A percentile compares a stretch with the other conserved stretches of the same genome.
Evolutionary conservation across 495 filamentous ascomycete genomes (phyloP).

Genomic region (Extremus antarcticus): DNA sequence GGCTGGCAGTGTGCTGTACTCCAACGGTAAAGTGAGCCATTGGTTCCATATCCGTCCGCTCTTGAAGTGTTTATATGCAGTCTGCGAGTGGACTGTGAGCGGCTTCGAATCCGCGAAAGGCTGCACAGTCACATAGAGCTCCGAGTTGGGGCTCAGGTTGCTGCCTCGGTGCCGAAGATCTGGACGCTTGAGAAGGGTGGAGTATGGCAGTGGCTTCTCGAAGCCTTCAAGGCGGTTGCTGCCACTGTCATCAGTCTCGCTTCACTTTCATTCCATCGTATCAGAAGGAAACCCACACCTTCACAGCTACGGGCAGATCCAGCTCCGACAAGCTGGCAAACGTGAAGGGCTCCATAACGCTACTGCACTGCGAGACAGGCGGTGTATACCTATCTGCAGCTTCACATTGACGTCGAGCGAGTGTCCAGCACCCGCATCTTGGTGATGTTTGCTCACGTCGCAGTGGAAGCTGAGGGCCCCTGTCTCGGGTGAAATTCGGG

Average conservation of each 20-base stretch:
- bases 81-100: constrained; percentile 81
- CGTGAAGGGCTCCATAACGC: constrained; percentile 78
- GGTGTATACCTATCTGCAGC: background rate
- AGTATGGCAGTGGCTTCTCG: constrained; percentile 66
- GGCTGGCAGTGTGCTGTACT: constrained; percentile 65
- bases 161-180: constrained; percentile 80
- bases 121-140: constrained; percentile 86
- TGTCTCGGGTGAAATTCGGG: too few relatives aligned
- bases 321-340: constrained; percentile 80
- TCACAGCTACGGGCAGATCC: constrained; percentile 66
- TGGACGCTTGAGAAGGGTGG: constrained; percentile 62
- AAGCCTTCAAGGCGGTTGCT: constrained; percentile 82
- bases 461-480: too few relatives aligned
- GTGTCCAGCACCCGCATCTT: too few relatives aligned
- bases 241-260: constrained; percentile 13
- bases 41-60: constrained; percentile 79
- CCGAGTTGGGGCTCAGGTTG: constrained; percentile 56
- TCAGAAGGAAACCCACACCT: constrained; percentile 45
- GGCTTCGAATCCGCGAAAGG: constrained; percentile 95
- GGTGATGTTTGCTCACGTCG: too few relatives aligned
- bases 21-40: constrained; percentile 82
- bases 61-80: constrained; percentile 81
- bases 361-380: background rate
- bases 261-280: background rate
- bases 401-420: background rate